Conservation (phyloP, 2,329 filamentous ascomycete genomes). For the Didymella arachidicola region DNA sequence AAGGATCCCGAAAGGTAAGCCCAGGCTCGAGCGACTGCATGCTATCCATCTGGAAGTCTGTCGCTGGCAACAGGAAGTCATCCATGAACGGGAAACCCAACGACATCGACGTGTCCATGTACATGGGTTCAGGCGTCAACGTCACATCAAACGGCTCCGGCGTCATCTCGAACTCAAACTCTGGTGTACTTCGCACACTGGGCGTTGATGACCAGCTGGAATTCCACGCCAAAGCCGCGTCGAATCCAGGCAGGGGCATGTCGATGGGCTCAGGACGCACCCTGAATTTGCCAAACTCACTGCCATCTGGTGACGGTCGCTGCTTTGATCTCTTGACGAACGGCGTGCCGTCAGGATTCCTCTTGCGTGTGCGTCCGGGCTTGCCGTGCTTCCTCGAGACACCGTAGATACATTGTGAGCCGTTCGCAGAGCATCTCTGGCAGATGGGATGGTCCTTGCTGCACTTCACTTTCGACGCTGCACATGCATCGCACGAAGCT, state of each 20-base stretch:
- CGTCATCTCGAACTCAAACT: slow-evolving; percentile 41
- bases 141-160: slow-evolving; percentile 38
- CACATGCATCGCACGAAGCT: slow-evolving; percentile 49
- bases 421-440: slow-evolving; percentile 41
- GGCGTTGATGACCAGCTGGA: slow-evolving; percentile 39
- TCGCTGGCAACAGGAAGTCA: slow-evolving; percentile 28
- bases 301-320: slow-evolving; percentile 40
- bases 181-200: slow-evolving; percentile 36
- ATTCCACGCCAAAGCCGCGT: slow-evolving; percentile 30
- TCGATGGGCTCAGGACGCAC: slow-evolving; percentile 34
- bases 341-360: slow-evolving; percentile 43
- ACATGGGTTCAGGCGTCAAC: slow-evolving; percentile 36
- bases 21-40: slow-evolving; percentile 33
- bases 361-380: slow-evolving; percentile 44
- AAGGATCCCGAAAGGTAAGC: slow-evolving; percentile 39
- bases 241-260: slow-evolving; percentile 28
- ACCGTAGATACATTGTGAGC: slow-evolving; percentile 44
- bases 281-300: slow-evolving; percentile 41
- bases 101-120: slow-evolving; percentile 26
- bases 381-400: slow-evolving; percentile 48
- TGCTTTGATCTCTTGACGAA: slow-evolving; percentile 43
- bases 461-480: slow-evolving; percentile 50
- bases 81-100: slow-evolving; percentile 36
- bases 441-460: slow-evolving; percentile 48
- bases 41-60: slow-evolving; percentile 26